These are phyloP conservation scores for Alternaria arborescens DNA, from an alignment of 2,329 filamentous ascomycete genomes.

Conservation along the genomic window DNA sequence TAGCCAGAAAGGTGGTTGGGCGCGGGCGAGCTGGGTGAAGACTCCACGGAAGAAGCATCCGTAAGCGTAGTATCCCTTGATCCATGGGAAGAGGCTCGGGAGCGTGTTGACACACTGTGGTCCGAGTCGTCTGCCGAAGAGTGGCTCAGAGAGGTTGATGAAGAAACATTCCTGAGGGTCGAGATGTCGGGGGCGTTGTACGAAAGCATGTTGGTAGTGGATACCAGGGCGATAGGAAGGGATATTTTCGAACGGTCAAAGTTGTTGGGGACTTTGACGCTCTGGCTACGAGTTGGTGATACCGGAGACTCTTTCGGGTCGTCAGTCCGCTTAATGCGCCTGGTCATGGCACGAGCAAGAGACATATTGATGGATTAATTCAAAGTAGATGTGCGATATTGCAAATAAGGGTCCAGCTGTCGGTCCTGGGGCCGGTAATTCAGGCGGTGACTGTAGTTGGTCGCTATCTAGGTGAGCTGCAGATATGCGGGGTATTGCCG, in stretches of 20 bases:
- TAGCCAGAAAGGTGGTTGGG: conserved; percentile 66
- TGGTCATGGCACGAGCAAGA: conserved; percentile 76
- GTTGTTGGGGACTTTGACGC: conserved; percentile 58
- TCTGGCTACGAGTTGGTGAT: conserved; percentile 52
- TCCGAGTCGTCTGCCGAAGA: conserved; percentile 77
- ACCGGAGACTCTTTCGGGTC: conserved; percentile 34
- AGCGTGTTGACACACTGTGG: conserved; percentile 59
- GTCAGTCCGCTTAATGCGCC: conserved; percentile 68
- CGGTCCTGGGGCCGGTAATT: conserved; percentile 45
- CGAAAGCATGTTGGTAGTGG: conserved; percentile 94
- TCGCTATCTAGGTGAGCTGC: conserved; percentile 35
- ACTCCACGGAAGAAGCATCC: conserved; percentile 65
- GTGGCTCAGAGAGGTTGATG: conserved; percentile 64
- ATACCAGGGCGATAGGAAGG: conserved; percentile 82
- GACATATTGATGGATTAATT: conserved; percentile 58
- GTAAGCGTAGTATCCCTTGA: conserved; percentile 72
- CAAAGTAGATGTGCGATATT: conserved; percentile 37
- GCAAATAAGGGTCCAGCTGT: conserved; percentile 34
- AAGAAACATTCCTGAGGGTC: conserved; percentile 47
- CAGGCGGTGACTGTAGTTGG: conserved; percentile 33
- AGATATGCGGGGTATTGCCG: conserved; percentile 46
- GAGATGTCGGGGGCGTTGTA: conserved; percentile 90
- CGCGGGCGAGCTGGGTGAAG: conserved; percentile 60
- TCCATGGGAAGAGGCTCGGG: conserved; percentile 54
- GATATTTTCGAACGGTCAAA: conserved; percentile 80